Base-by-base conservation (phyloP, 2,329 filamentous ascomycete genomes). In the Claviceps arundinis region DNA sequence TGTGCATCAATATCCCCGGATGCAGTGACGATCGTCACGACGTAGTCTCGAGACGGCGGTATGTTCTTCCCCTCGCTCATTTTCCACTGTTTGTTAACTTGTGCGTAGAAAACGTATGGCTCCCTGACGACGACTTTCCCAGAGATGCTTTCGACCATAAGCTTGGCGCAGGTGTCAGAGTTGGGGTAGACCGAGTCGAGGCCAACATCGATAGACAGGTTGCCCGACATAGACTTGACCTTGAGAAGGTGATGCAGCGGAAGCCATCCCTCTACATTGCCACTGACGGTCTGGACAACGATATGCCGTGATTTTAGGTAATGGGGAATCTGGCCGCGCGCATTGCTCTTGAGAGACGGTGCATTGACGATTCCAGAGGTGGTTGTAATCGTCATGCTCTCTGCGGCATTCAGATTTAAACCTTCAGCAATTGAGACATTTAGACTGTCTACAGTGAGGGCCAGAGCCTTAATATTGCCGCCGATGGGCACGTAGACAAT, bases 191-290 rank as follows among this genome's bases (percentile, higher is more conserved):
- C 9, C 17, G 41, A 22, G 13, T 22, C 2, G 41, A 17, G 41
- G 17, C 16, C 41, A 9, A 43, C 41, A 4, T 22, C 17, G 8
- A 22, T 7, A 14, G 9, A 56, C n/a, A 79, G 64, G 3, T 58
- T 55, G 7, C 76, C 76, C 0, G 74, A 75, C 0, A 63, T 66
- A 3, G 72, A 72, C n/a, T 64, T 57, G 11, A 77, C 54, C 34
- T 65, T 62, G 13, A 80, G 68, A 34, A 69, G 61, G 57, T 78
- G 73, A 59, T 72, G 74, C 1, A 80, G 64, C 0, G 76, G 73
- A 65, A 73, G 78, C 60, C 68, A 70, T 34, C 77, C 77, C 14
- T 54, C 54, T 55, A 80, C 70, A 14, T 61, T 48, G 7, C 73
- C 73, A 1, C 73, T 68, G 2, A 69, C 67, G 17, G 75, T 73